Percentiles rank a stretch among this genome's conserved stretches.
phyloP scores from a whole-genome alignment of 75 land plant species.

The Selaginella tamariscina region DNA sequence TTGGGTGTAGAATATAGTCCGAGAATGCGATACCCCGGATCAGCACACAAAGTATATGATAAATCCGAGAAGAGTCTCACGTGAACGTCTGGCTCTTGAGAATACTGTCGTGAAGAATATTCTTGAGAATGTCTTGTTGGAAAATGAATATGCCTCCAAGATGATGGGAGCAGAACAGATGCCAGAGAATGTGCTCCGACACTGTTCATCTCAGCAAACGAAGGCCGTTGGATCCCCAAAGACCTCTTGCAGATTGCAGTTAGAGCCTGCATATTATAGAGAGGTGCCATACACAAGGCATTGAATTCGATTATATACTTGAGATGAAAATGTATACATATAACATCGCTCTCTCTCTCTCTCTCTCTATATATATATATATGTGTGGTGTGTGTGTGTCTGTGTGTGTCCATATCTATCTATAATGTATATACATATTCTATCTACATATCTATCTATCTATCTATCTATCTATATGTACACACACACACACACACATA shows the following conservation, averaged over 20 bases:
- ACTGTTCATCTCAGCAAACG: conserved; percentile 34
- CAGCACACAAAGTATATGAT: conserved; percentile 23
- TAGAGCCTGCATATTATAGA: too few relatives aligned
- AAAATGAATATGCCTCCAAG: conserved; percentile 20
- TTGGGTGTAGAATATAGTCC: conserved; percentile 26
- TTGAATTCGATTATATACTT: too few relatives aligned
- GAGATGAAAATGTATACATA: too few relatives aligned
- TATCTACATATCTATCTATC: too few relatives aligned
- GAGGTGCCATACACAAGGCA: too few relatives aligned
- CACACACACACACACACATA: background rate
- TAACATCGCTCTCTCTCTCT: too few relatives aligned
- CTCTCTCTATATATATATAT: too few relatives aligned
- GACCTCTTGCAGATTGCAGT: conserved; percentile 12
- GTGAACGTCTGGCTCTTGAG: background rate
- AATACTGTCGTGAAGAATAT: background rate
- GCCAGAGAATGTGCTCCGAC: conserved; percentile 28
- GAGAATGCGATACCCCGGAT: conserved; percentile 34
- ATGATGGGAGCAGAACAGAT: conserved; percentile 23
- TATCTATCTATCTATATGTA: too few relatives aligned
- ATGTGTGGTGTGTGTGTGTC: too few relatives aligned
- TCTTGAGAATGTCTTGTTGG: too few relatives aligned
- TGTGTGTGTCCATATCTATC: too few relatives aligned
- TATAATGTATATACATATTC: too few relatives aligned
- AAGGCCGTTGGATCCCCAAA: conserved; percentile 26
- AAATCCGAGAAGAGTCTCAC: conserved; percentile 24